Conservation (phyloP, 2,329 filamentous ascomycete species). For the Grosmannia serpens region DNA sequence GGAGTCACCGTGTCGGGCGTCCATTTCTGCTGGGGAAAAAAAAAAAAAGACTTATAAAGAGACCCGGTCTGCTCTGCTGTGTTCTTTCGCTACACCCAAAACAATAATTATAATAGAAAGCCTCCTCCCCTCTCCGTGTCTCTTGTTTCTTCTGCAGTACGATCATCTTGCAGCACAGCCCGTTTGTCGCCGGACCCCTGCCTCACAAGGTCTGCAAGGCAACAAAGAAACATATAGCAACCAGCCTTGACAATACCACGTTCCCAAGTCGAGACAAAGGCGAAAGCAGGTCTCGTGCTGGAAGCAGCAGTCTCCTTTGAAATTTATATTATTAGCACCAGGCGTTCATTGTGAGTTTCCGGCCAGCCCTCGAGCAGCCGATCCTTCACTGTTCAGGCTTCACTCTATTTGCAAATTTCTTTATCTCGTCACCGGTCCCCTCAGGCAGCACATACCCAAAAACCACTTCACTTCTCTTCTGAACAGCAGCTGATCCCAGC, state of each 20-base stretch:
- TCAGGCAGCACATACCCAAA: not conserved
- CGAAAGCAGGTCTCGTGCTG: not conserved
- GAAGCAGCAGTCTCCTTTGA: not conserved
- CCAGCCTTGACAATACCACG: too few species aligned
- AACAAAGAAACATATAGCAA: not conserved
- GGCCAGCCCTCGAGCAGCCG: not conserved
- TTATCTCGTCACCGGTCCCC: not conserved
- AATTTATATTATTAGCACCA: not conserved
- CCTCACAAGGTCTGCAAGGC: not conserved
- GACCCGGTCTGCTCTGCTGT: not conserved
- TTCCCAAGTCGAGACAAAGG: not conserved
- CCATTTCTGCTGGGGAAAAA: too few species aligned
- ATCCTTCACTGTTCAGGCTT: not conserved
- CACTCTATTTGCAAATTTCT: not conserved
- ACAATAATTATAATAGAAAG: too few species aligned
- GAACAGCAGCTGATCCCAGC: not conserved
- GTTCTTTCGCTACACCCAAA: not conserved
- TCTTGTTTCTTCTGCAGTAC: too few species aligned
- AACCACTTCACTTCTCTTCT: not conserved
- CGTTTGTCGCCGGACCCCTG: too few species aligned
- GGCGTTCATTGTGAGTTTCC: not conserved
- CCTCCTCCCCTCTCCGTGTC: too few species aligned
- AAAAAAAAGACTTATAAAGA: not conserved
- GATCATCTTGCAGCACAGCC: too few species aligned
- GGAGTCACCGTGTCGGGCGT: not conserved